A percentile compares a stretch with the other conserved stretches of the same genome.
phyloP scores from a whole-genome alignment of 2,329 filamentous ascomycete genomes.

The Stagonosporopsis rhizophila region DNA sequence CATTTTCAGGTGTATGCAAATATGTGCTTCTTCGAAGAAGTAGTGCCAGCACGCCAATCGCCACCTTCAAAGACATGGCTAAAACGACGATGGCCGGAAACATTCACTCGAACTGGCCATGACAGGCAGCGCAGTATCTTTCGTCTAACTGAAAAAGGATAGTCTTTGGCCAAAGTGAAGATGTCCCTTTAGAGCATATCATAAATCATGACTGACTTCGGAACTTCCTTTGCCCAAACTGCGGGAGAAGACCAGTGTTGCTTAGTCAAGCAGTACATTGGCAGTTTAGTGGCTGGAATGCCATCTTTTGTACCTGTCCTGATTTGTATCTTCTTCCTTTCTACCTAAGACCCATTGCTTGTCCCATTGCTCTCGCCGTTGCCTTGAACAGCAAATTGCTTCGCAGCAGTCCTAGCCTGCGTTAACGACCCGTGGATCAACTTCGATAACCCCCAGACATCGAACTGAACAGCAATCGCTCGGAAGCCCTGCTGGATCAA shows the following conservation, averaged over 20 bases:
- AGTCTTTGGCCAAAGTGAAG: too few relatives aligned
- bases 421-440: conserved; percentile 26
- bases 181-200: too few relatives aligned
- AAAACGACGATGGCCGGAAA: background rate
- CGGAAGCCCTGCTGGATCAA: conserved; percentile 30
- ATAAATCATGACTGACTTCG: too few relatives aligned
- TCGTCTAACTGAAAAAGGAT: too few relatives aligned
- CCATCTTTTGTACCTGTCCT: background rate
- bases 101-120: too few relatives aligned
- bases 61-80: background rate
- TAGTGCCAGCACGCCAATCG: background rate
- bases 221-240: too few relatives aligned
- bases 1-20: background rate
- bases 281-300: background rate
- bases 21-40: background rate
- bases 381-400: conserved; percentile 23
- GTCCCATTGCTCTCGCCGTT: conserved; percentile 7
- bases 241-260: too few relatives aligned
- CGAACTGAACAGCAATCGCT: conserved; percentile 34
- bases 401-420: conserved; percentile 25
- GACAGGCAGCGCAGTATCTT: too few relatives aligned
- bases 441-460: conserved; percentile 33
- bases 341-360: background rate
- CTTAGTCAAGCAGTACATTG: background rate
- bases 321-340: background rate